Evolutionary conservation across 495 filamentous ascomycete species (phyloP).

Genomic region (Lepidopterella palustris): DNA sequence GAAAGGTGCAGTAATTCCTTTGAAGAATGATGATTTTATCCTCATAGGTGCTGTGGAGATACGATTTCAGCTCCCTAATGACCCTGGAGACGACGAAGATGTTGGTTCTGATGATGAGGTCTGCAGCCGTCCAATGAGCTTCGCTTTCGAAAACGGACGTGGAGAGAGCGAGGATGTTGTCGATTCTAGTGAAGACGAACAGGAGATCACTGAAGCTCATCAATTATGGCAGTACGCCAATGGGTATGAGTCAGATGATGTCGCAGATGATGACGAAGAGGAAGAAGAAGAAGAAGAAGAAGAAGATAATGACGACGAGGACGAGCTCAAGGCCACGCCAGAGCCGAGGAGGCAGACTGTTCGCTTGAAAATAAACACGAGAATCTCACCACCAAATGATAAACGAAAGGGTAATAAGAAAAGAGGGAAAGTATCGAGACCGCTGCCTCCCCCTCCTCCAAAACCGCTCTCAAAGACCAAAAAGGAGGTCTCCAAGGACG

Average conservation of each 20-base stretch:
- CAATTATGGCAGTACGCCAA: conserved; percentile 13
- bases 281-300: conserved; percentile 35
- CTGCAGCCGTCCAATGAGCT: conserved; percentile 47
- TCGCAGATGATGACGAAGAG: conserved; percentile 24
- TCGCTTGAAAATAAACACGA: conserved; percentile 18
- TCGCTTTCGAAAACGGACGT: conserved; percentile 57
- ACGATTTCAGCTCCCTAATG: conserved; percentile 66
- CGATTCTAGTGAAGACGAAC: conserved; percentile 46
- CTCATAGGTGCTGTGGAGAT: conserved; percentile 75
- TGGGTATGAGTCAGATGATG: conserved; percentile 37
- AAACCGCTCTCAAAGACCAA: conserved; percentile 23
- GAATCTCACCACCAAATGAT: not conserved
- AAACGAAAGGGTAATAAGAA: conserved; percentile 14
- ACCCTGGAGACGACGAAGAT: conserved; percentile 56
- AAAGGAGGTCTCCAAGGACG: conserved; percentile 11
- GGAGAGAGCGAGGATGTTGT: conserved; percentile 35
- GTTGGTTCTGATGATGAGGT: conserved; percentile 44
- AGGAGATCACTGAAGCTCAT: conserved; percentile 29
- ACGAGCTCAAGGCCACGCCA: conserved; percentile 10
- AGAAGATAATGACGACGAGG: conserved; percentile 13
- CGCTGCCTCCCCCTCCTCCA: not conserved
- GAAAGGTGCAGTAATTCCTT: conserved; percentile 52
- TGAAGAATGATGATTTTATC: conserved; percentile 66
- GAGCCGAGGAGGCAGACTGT: conserved; percentile 14
- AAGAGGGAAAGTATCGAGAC: conserved; percentile 8